Conservation (phyloP, 495 filamentous ascomycete species). For the Tuber aestivum region DNA sequence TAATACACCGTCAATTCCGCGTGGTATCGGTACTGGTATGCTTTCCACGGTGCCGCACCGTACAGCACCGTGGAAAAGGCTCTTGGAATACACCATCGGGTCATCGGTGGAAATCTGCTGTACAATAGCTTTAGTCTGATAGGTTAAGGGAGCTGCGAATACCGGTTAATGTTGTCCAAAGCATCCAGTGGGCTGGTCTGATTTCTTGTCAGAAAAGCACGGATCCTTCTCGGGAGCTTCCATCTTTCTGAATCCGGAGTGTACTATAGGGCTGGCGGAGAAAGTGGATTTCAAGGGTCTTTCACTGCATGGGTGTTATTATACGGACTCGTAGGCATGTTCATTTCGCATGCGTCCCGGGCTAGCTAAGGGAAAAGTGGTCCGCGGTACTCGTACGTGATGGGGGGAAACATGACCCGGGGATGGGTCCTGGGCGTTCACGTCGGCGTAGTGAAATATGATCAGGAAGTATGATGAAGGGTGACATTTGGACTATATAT, state of each 20-base stretch:
- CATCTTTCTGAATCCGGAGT: not conserved
- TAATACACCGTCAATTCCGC: not conserved
- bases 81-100: not conserved
- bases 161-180: not conserved
- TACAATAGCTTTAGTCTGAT: not conserved
- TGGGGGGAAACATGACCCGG: not conserved
- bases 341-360: not conserved
- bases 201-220: not conserved
- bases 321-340: not conserved
- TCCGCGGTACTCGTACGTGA: not conserved
- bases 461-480: not conserved
- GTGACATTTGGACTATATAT: not conserved
- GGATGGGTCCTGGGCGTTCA: not conserved
- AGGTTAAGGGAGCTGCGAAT: not conserved
- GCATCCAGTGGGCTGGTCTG: not conserved
- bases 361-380: not conserved
- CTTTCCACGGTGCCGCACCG: not conserved
- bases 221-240: not conserved
- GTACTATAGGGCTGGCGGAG: not conserved
- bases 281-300: not conserved
- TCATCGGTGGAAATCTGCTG: not conserved
- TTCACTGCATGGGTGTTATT: not conserved
- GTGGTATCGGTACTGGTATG: not conserved
- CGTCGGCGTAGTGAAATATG: not conserved
- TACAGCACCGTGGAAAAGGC: too few species aligned